Percentiles rank a stretch among this genome's conserved stretches.
Conservation (phyloP, 352 stramenopile genomes). For the Globisporangium cylindrosporum region DNA sequence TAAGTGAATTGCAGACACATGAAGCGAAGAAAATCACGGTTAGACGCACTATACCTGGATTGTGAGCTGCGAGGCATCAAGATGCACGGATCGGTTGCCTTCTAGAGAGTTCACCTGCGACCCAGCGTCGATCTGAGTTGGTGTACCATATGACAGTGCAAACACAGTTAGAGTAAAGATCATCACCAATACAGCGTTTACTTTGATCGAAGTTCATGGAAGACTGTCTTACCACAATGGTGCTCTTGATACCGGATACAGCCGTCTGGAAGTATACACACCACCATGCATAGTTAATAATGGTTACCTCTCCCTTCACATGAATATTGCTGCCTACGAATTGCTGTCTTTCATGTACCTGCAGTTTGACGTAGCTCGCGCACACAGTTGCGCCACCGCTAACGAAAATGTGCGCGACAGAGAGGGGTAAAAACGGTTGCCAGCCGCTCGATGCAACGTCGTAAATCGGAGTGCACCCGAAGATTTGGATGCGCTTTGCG, state of each 20-base stretch:
- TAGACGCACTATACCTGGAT: constrained; percentile 30
- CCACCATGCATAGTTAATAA: neutral
- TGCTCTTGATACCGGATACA: constrained; percentile 38
- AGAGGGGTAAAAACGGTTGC: constrained; percentile 51
- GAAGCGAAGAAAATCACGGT: neutral
- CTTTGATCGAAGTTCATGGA: too few relatives aligned
- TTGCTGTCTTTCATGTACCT: constrained; percentile 27
- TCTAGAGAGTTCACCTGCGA: constrained; percentile 47
- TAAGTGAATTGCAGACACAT: neutral
- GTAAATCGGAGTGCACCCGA: constrained; percentile 76
- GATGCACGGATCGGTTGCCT: constrained; percentile 25
- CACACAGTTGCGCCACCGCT: constrained; percentile 66
- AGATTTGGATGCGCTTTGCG: constrained; percentile 65
- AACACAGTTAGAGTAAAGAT: too few relatives aligned
- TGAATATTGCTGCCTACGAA: neutral
- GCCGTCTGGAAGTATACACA: constrained; percentile 22
- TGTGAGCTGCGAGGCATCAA: constrained; percentile 42
- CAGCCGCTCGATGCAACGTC: constrained; percentile 36
- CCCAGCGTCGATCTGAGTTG: constrained; percentile 40
- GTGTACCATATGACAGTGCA: too few relatives aligned
- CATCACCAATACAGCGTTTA: too few relatives aligned
- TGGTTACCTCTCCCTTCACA: neutral
- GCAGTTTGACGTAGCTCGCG: constrained; percentile 42
- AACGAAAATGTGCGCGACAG: constrained; percentile 59
- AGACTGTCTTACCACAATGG: constrained; percentile 34